Base-by-base conservation (phyloP, 2,329 filamentous ascomycete species). In the Ceratocystis smalleyi region DNA sequence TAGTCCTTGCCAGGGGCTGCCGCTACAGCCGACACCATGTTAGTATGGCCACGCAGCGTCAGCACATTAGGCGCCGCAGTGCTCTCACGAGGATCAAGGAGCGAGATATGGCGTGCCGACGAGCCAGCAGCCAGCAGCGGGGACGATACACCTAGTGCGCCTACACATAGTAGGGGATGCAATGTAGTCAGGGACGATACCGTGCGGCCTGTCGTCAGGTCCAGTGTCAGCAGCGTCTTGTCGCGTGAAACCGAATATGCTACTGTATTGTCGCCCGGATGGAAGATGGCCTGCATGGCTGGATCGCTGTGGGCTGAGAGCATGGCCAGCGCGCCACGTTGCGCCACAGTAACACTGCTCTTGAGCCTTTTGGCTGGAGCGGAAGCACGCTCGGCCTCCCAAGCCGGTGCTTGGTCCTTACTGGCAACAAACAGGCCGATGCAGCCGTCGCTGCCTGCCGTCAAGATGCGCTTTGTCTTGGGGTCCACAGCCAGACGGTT, bases 201-300 rank as follows among this genome's bases (percentile, higher is more conserved):
- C 66, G 89, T 82, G 32, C 79, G 78, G 64, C 83, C 80, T 0
- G 92, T 96, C 0, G 91, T 86, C 59, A 99, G 81, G 77, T 99
- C 94, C 77, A 95, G 88, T 0, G 94, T 97, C 68, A 87, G 86
- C 69, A 97, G 78, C 0, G 88, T 88, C 78, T 96, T 91, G 77
- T 99, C 95, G 77, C 89, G 88, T 19, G 91, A 95, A 24, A 86
- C 84, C 1, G 90, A 92, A 78, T 99, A 97, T 59, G 88, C 92
- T 49, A 96, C 89, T 15, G 89, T 96, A 10, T 85, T 76, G 75
- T 97, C 92, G 63, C 83, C 80, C 3, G 86, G 86, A 74, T 95
- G 89, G 77, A 99, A 97, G 59, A 90, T 81, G 45, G 87, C 88
- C 63, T 86, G 87, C 0, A 88, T 89, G 55, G 91, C 89, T 55